phyloP scores from a whole-genome alignment of 345 rosid species.

The Gossypium mustelinum region DNA sequence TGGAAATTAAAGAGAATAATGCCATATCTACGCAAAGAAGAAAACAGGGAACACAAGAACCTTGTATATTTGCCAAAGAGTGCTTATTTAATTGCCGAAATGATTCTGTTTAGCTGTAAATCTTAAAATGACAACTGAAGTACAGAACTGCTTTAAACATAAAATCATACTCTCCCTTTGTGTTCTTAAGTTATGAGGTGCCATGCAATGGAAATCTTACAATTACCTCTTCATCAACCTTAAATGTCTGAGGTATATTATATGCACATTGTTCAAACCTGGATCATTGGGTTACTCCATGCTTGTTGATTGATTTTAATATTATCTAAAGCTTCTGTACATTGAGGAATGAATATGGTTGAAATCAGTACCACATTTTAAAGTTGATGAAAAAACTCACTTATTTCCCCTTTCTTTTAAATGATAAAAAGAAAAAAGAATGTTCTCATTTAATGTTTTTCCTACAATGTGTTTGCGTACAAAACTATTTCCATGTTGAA shows the following conservation, averaged over 20 bases:
- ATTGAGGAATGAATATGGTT: slow-evolving; percentile 3
- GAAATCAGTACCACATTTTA: background rate
- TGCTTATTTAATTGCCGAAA: background rate
- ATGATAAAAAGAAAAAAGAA: background rate
- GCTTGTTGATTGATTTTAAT: background rate
- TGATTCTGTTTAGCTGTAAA: background rate
- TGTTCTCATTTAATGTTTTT: background rate
- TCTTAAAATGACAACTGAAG: background rate
- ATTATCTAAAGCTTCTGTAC: background rate
- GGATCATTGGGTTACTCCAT: background rate
- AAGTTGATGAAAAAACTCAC: background rate
- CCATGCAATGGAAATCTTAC: background rate
- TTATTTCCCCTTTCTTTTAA: background rate
- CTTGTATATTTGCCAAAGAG: background rate
- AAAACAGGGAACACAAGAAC: background rate
- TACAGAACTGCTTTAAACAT: background rate
- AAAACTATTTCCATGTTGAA: slow-evolving; percentile 21
- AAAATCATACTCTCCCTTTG: background rate
- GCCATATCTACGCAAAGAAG: background rate
- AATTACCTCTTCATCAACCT: background rate
- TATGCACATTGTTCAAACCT: background rate
- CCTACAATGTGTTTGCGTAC: slow-evolving; percentile 1
- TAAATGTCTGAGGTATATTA: too few relatives aligned
- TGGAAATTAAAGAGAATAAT: background rate
- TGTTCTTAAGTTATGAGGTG: background rate